Conservation (phyloP, 2,329 filamentous ascomycete species). For the Fonsecaea erecta region DNA sequence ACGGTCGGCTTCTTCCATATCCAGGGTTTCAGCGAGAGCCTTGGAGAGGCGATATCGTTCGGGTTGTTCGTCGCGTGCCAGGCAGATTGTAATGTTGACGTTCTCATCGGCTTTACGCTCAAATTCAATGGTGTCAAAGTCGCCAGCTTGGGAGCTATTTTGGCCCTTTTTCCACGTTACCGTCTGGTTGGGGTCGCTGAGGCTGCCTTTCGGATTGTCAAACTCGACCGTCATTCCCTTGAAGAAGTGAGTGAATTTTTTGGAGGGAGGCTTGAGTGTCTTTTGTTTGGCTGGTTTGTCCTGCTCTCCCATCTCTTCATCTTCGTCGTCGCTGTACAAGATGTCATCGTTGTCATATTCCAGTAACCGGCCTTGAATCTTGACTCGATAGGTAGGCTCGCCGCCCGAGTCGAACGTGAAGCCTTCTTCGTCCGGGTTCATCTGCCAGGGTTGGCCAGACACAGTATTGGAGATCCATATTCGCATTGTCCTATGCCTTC, state of each 20-base stretch:
- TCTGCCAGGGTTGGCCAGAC: slow-evolving; percentile 92
- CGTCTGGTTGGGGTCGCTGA: slow-evolving; percentile 50
- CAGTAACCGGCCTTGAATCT: slow-evolving; percentile 85
- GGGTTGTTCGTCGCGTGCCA: slow-evolving; percentile 80
- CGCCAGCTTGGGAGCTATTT: slow-evolving; percentile 58
- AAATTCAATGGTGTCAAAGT: slow-evolving; percentile 91
- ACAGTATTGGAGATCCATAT: slow-evolving; percentile 95
- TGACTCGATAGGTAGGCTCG: slow-evolving; percentile 83
- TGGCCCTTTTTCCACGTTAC: slow-evolving; percentile 89
- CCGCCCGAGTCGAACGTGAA: slow-evolving; percentile 81
- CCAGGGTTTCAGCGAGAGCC: slow-evolving; percentile 79
- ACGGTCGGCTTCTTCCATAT: slow-evolving; percentile 83
- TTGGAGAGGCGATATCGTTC: slow-evolving; percentile 82
- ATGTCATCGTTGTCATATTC: slow-evolving; percentile 67
- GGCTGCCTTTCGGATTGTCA: slow-evolving; percentile 50
- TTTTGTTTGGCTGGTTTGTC: slow-evolving; percentile 40
- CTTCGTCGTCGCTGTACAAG: slow-evolving; percentile 56
- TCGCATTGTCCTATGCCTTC: slow-evolving; percentile 82
- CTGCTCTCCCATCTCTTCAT: slow-evolving; percentile 50
- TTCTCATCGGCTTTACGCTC: slow-evolving; percentile 92
- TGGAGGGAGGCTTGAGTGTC: slow-evolving; percentile 44
- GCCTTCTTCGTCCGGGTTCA: slow-evolving; percentile 70
- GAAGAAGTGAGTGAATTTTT: slow-evolving; percentile 56
- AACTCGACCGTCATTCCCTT: slow-evolving; percentile 58
- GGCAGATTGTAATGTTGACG: slow-evolving; percentile 84